phyloP scores from a whole-genome alignment of 2,329 filamentous ascomycete species.

The Talaromyces rugulosus region DNA sequence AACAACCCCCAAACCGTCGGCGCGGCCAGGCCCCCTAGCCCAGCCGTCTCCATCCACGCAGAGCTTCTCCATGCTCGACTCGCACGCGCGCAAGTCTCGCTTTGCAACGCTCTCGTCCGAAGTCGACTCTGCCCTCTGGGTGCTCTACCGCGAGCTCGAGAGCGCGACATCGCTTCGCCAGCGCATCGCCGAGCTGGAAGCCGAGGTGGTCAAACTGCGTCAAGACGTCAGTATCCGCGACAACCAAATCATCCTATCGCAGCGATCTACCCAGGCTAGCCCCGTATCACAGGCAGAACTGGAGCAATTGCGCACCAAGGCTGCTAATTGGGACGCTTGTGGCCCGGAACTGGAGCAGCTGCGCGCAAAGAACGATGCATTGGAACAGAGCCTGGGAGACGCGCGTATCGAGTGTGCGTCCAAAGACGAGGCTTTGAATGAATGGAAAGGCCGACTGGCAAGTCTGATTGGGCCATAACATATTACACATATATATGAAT shows the following conservation, averaged over 20 bases:
- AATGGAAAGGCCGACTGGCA: constrained; percentile 13
- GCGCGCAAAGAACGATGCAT: constrained; percentile 6
- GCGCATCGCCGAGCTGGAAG: constrained; percentile 12
- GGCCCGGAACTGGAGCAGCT: constrained; percentile 4
- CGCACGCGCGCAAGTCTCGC: constrained; percentile 13
- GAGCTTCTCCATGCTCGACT: constrained; percentile 7
- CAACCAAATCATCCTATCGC: constrained; percentile 14
- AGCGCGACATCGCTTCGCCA: constrained; percentile 14
- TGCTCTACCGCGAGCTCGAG: constrained; percentile 13
- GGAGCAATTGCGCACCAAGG: constrained; percentile 8
- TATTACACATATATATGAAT: not conserved
- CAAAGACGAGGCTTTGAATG: constrained; percentile 11
- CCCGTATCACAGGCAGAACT: constrained; percentile 10
- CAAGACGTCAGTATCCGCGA: constrained; percentile 15
- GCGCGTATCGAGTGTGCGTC: constrained; percentile 8
- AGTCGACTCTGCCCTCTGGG: constrained; percentile 14
- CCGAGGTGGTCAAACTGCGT: constrained; percentile 13
- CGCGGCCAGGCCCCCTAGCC: not conserved
- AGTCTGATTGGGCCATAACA: constrained; percentile 12
- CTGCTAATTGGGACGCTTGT: constrained; percentile 1
- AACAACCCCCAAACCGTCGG: not conserved
- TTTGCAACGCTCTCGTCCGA: constrained; percentile 13
- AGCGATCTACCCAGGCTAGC: constrained; percentile 4
- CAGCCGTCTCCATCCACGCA: constrained; percentile 2
- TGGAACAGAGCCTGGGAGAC: constrained; percentile 10